Evolutionary conservation across 495 filamentous ascomycete species (phyloP), one percentile per base, ranked within the genome.

Genomic region (Hyaloscypha finlandica): DNA sequence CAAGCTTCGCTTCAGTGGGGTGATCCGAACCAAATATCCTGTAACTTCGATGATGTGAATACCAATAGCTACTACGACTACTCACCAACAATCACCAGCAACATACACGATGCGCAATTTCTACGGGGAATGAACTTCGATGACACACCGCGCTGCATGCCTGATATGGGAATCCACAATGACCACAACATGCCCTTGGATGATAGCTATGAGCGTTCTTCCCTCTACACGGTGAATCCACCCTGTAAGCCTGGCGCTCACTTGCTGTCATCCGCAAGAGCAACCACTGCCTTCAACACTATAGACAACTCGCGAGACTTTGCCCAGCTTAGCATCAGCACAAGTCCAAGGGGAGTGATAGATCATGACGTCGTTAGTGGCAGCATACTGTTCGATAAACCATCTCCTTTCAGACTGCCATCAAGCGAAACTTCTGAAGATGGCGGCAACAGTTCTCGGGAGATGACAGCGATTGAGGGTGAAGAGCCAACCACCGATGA

Each of bases 401-500:
- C 37, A 31, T 52, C 56, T 11, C 5, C 8, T 8, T 66, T 68
- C 48, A 59, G 37, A 39, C 31, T 67, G n/a, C 65, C 58, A 39
- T 61, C 62, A 14, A 57, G 31, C 22, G 68, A 73, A 32, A 48
- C 39, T 63, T 71, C 71, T 2, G 63, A 70, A 22, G 68, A 67
- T 52, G 67, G 62, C 20, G 68, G 63, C 3, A 30, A 33, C 45
- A 67, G 54, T 22, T 73, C 71, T 22, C 68, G 66, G 1, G 71
- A 73, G 57, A 67, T 71, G 68, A 73, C 71, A 12, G 71, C 64
- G 29, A 58, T 64, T 59, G 69, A 71, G 6, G 52, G 16, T 12
- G 72, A 74, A n/a, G 69, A 69, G 19, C 59, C 56, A 42, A 37
- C 25, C 19, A 33, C 45, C 12, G 83, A 86, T 11, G 81, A 84